Conservation (phyloP, 106 monocot genomes). For the Chionographis japonica region DNA sequence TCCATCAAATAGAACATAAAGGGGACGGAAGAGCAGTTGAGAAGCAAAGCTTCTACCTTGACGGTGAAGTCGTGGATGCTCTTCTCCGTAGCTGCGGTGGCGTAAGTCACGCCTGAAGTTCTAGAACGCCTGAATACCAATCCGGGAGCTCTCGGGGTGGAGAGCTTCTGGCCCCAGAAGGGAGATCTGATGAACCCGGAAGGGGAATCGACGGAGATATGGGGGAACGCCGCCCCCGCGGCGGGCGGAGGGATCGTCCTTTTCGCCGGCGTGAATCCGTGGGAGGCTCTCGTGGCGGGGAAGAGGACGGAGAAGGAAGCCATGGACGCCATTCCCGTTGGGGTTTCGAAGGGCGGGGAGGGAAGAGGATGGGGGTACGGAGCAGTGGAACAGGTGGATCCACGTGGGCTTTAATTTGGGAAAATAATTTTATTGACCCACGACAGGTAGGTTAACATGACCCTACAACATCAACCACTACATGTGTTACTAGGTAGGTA, state of each 20-base stretch:
- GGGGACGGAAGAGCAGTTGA: neutral
- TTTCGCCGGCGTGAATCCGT: neutral
- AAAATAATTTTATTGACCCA: too few species aligned
- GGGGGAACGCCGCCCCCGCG: neutral
- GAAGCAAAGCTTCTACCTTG: conserved; percentile 39
- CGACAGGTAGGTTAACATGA: too few species aligned
- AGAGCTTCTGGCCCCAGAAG: neutral
- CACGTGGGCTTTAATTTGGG: too few species aligned
- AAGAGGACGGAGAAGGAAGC: neutral
- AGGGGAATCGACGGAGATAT: conserved; percentile 1
- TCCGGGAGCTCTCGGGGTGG: neutral
- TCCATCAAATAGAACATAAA: neutral
- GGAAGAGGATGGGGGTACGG: too few species aligned
- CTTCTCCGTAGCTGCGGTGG: conserved; percentile 85
- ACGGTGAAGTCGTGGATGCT: conserved; percentile 78
- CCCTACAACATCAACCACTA: too few species aligned
- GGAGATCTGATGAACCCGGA: neutral
- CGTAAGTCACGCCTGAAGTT: conserved; percentile 45
- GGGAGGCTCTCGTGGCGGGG: neutral
- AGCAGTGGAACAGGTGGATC: too few species aligned
- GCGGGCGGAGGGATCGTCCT: neutral
- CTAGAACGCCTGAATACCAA: conserved; percentile 15
- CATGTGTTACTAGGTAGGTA: too few species aligned
- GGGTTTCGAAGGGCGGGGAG: neutral
- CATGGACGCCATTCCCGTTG: neutral